Evolutionary conservation across 768 basidiomycete species (phyloP), one percentile per base, ranked within the genome.

Genomic region (Cystobasidium onofrii): DNA sequence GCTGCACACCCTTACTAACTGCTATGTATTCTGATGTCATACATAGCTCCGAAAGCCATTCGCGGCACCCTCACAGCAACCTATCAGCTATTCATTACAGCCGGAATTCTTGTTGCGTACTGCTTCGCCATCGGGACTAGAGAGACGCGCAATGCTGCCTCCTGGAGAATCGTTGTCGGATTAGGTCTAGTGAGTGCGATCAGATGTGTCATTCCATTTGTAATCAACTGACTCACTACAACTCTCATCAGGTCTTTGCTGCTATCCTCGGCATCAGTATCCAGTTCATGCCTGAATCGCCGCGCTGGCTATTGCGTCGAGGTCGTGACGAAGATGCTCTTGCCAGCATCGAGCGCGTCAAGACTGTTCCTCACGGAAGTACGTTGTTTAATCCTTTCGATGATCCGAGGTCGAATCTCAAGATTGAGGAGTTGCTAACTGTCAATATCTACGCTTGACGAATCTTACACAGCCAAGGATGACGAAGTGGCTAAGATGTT

Each of bases 61-160:
- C 85, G 89, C 66, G 89, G 89, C 1, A 85, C 88, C 0, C 81
- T 79, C 34, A 88, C 87, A 18, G 86, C 85, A 1, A 86, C 85
- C 3, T 86, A 85, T 76, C 86, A 87, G 77, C 41, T 81, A 64
- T 46, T 64, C 33, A 79, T 75, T 54, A 89, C 88, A 0, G 83
- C 87, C 74, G 88, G 89, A 77, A 89, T 88, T 75, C 84, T 88
- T 36, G 84, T 88, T 50, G 74, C 88, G 39, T 88, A 89, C 79
- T 86, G 85, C 76, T 87, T 90, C 64, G 85, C 85, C n/a, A 86
- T 89, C 75, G 89, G 86, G n/a, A 85, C 89, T 0, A 85, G 87
- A 69, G 23, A 81, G 31, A 78, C 86, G 33, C 50, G 63, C 67
- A 4, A 80, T 18, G 84, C 82, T 43, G 83, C 84, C 15, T 86